Evolutionary conservation across 176 grass and related monocot genomes (phyloP).

Genomic region (Lolium multiflorum): DNA sequence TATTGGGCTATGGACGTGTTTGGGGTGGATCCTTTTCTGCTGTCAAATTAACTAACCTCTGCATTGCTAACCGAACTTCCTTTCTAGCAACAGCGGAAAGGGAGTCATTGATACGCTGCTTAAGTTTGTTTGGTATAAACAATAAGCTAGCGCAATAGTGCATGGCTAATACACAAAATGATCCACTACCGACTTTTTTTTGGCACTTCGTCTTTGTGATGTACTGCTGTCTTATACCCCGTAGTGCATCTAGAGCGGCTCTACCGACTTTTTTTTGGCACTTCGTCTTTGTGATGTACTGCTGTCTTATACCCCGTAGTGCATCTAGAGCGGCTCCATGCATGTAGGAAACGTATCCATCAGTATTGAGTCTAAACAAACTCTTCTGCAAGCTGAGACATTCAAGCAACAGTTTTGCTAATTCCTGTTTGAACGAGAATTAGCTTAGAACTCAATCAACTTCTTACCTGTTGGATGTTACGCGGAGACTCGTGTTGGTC

Average conservation of each 20-base stretch:
- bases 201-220: neutral
- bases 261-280: neutral
- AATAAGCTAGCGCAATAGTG: neutral
- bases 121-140: neutral
- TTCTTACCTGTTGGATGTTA: no score
- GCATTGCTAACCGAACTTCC: neutral
- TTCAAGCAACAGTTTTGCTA: neutral
- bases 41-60: slow-evolving; percentile 4
- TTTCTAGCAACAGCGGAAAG: slow-evolving; percentile 2
- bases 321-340: neutral
- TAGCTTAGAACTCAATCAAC: no score
- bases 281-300: neutral
- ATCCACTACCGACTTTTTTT: neutral
- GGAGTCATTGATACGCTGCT: neutral
- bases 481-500: no score
- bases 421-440: no score
- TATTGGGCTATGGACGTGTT: neutral
- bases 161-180: neutral
- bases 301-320: neutral
- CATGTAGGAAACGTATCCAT: no score
- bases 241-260: slow-evolving; percentile 27
- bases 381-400: neutral
- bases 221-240: neutral
- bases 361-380: slow-evolving; percentile 11
- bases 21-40: neutral